These are phyloP conservation scores for Colletotrichum eremochloae DNA, from an alignment of 2,329 filamentous ascomycete species.

Conservation along the genomic window DNA sequence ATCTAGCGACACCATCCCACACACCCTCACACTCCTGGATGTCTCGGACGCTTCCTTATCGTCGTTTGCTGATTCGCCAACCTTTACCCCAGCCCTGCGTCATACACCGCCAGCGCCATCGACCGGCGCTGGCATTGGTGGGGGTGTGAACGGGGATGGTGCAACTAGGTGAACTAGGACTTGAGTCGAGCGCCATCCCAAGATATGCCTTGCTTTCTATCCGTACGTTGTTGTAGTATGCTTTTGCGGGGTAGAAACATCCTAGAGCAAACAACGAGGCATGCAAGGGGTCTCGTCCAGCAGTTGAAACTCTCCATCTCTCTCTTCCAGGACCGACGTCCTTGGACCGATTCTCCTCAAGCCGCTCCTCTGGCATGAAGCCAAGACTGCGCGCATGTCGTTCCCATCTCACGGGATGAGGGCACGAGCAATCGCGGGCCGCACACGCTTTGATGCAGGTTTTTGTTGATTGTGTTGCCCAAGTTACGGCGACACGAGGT, in stretches of 20 bases:
- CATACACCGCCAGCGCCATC: conserved; percentile 34
- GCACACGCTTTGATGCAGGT: conserved; percentile 21
- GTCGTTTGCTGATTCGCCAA: conserved; percentile 30
- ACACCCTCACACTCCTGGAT: conserved; percentile 24
- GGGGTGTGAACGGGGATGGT: conserved; percentile 30
- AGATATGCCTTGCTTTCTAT: background rate
- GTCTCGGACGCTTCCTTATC: conserved; percentile 39
- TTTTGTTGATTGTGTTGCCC: conserved; percentile 26
- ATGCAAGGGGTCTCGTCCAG: conserved; percentile 25
- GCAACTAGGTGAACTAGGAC: background rate
- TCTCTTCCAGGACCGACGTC: conserved; percentile 9
- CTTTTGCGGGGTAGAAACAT: conserved; percentile 39
- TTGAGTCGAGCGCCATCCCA: conserved; percentile 31
- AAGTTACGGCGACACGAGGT: conserved; percentile 25
- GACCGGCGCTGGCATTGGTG: conserved; percentile 32
- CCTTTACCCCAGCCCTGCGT: conserved; percentile 30
- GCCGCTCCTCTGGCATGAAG: background rate
- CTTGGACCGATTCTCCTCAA: background rate
- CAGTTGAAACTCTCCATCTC: conserved; percentile 10
- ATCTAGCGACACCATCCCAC: conserved; percentile 33
- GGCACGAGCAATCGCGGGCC: conserved; percentile 8
- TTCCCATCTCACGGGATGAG: conserved; percentile 2
- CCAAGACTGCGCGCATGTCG: background rate
- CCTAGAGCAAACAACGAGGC: background rate
- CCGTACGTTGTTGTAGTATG: background rate